These are phyloP conservation scores for Brettanomyces sp. DNA, from an alignment of 805 yeast species.

Conservation along the genomic window DNA sequence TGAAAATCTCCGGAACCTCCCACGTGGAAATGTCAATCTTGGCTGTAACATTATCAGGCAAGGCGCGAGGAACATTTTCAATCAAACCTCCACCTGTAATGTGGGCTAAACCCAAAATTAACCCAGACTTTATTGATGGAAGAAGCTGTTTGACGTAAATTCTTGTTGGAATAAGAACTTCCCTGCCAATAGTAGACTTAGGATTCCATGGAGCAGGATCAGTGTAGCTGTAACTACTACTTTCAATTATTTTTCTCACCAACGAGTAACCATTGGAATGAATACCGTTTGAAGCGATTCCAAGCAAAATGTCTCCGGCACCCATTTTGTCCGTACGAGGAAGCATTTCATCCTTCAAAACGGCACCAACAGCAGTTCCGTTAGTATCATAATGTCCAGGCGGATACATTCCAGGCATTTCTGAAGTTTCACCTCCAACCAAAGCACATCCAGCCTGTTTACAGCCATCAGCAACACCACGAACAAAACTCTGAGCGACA, in stretches of 20 bases:
- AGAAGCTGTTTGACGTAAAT: slow-evolving; percentile 89
- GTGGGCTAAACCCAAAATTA: slow-evolving; percentile 84
- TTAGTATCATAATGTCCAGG: slow-evolving; percentile 95
- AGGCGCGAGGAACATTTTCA: slow-evolving; percentile 92
- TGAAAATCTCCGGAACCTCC: slow-evolving; percentile 83
- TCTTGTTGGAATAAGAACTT: slow-evolving; percentile 79
- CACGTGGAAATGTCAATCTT: slow-evolving; percentile 68
- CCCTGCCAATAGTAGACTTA: slow-evolving; percentile 71
- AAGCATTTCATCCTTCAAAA: slow-evolving; percentile 58
- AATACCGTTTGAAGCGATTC: slow-evolving; percentile 83
- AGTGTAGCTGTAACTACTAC: slow-evolving; percentile 58
- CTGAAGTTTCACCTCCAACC: slow-evolving; percentile 98
- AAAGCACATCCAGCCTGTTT: slow-evolving; percentile 91
- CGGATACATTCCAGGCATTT: slow-evolving; percentile 98
- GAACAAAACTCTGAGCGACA: slow-evolving; percentile 80
- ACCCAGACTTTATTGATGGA: slow-evolving; percentile 56
- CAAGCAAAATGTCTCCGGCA: slow-evolving; percentile 75
- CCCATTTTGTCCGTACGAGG: slow-evolving; percentile 65
- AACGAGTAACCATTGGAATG: slow-evolving; percentile 96
- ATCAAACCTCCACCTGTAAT: slow-evolving; percentile 98
- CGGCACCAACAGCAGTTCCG: slow-evolving; percentile 99
- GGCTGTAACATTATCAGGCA: slow-evolving; percentile 76
- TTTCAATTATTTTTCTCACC: slow-evolving; percentile 84
- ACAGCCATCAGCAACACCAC: slow-evolving; percentile 97
- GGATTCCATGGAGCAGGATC: slow-evolving; percentile 82